Conservation (phyloP, 1,284 basidiomycete genomes). For the Heterobasidion occidentale region DNA sequence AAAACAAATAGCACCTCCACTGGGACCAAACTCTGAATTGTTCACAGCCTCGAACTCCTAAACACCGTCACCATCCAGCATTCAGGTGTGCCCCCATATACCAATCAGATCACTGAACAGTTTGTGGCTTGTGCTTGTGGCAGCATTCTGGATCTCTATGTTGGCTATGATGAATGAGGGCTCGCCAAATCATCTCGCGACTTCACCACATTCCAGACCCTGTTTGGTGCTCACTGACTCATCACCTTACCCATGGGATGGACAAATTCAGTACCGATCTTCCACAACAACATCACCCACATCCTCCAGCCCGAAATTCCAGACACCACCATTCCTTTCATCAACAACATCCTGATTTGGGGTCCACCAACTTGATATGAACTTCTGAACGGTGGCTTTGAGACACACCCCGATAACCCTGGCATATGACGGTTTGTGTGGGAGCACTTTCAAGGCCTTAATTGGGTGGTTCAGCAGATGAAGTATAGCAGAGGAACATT, state of each 20-base stretch:
- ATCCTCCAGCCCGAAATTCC: constrained; percentile 27
- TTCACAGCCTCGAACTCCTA: background rate
- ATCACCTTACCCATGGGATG: constrained; percentile 26
- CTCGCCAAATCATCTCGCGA: background rate
- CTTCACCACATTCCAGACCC: background rate
- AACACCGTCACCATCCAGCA: background rate
- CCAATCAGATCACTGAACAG: background rate
- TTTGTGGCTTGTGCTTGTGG: background rate
- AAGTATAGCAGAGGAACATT: constrained; percentile 18
- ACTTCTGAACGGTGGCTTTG: constrained; percentile 11
- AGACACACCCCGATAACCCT: constrained; percentile 20
- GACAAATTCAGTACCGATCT: constrained; percentile 27
- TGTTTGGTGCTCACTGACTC: constrained; percentile 12
- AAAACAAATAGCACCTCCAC: background rate
- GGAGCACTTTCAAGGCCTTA: constrained; percentile 20
- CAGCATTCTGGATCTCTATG: background rate
- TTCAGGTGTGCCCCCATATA: background rate
- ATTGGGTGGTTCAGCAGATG: constrained; percentile 21
- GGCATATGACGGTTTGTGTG: constrained; percentile 25
- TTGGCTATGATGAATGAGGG: background rate
- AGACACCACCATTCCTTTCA: constrained; percentile 21
- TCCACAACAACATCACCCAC: constrained; percentile 24
- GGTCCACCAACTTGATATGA: constrained; percentile 14
- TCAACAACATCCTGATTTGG: constrained; percentile 19
- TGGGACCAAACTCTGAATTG: background rate